Conservation (phyloP, 2,329 filamentous ascomycete species). For the Colletotrichum limetticola region DNA sequence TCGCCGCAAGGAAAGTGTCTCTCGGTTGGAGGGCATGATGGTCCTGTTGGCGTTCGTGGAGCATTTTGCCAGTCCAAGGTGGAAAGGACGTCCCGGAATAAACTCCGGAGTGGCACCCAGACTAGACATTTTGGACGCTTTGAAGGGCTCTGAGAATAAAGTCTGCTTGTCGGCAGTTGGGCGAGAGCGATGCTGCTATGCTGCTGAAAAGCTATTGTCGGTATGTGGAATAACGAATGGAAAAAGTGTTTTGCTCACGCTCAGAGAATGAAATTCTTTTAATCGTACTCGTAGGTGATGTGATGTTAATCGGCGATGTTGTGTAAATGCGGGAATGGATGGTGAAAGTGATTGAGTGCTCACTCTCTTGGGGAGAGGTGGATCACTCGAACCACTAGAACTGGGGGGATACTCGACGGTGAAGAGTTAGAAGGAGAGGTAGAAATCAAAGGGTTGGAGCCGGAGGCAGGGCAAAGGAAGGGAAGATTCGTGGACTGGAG, state of each 20-base stretch:
- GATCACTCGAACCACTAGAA: not conserved
- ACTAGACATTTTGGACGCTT: not conserved
- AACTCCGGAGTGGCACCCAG: not conserved
- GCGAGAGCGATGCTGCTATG: constrained; percentile 1
- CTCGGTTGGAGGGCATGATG: not conserved
- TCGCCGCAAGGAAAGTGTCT: not conserved
- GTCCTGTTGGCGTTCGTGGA: not conserved
- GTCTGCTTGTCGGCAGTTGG: not conserved
- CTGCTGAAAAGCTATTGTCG: not conserved
- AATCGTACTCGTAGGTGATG: not conserved
- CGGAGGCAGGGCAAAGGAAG: not conserved
- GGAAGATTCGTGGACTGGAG: not conserved
- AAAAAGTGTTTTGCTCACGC: not conserved
- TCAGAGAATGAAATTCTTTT: not conserved
- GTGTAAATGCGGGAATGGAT: not conserved
- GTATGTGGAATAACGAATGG: not conserved
- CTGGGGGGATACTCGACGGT: not conserved
- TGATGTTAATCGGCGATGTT: not conserved
- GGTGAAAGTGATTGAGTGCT: not conserved
- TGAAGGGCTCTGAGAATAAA: not conserved
- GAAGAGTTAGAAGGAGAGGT: not conserved
- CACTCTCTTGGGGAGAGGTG: not conserved
- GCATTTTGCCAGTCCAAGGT: not conserved
- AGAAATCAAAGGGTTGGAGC: not conserved
- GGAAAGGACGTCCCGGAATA: constrained; percentile 4